phyloP scores from a whole-genome alignment of 352 stramenopile genomes.

The Thalassiosira livingstoniorum region DNA sequence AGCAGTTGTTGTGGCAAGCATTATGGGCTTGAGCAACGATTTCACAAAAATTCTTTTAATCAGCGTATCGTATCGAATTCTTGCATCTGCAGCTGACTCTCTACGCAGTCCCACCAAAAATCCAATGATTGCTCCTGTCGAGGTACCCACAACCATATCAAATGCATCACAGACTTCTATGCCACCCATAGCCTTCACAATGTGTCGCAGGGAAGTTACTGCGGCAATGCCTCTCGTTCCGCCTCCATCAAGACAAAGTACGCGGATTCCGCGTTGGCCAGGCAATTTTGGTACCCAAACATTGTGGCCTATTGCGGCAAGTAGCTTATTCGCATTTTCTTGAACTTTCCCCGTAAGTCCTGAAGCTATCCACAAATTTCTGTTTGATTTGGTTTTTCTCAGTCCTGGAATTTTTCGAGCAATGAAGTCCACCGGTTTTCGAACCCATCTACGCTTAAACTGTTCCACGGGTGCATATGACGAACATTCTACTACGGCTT shows the following conservation, averaged over 20 bases:
- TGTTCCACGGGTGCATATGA: constrained; percentile 67
- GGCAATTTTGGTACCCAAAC: constrained; percentile 78
- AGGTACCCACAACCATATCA: constrained; percentile 86
- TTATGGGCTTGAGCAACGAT: constrained; percentile 69
- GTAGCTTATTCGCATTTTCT: constrained; percentile 78
- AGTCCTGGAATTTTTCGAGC: constrained; percentile 35
- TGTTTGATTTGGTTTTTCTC: constrained; percentile 23
- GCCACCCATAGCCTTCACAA: constrained; percentile 68
- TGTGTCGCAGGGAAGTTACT: constrained; percentile 64
- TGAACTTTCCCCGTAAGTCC: constrained; percentile 67
- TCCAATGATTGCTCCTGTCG: constrained; percentile 85
- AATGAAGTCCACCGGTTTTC: constrained; percentile 67
- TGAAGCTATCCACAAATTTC: constrained; percentile 28
- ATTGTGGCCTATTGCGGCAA: constrained; percentile 82
- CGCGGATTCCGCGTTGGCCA: constrained; percentile 70
- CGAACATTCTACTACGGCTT: constrained; percentile 71
- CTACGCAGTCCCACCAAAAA: constrained; percentile 79
- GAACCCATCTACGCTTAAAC: constrained; percentile 70
- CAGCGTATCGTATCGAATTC: constrained; percentile 82
- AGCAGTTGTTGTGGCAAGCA: constrained; percentile 80
- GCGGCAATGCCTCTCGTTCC: constrained; percentile 78
- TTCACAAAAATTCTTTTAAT: constrained; percentile 85
- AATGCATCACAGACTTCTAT: constrained; percentile 83
- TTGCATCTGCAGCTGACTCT: constrained; percentile 68
- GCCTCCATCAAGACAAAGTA: constrained; percentile 80